A percentile compares a stretch with the other conserved stretches of the same genome.
These are phyloP conservation scores for Neofusicoccum parvum DNA, from an alignment of 2,329 filamentous ascomycete genomes.

Conservation along the genomic window DNA sequence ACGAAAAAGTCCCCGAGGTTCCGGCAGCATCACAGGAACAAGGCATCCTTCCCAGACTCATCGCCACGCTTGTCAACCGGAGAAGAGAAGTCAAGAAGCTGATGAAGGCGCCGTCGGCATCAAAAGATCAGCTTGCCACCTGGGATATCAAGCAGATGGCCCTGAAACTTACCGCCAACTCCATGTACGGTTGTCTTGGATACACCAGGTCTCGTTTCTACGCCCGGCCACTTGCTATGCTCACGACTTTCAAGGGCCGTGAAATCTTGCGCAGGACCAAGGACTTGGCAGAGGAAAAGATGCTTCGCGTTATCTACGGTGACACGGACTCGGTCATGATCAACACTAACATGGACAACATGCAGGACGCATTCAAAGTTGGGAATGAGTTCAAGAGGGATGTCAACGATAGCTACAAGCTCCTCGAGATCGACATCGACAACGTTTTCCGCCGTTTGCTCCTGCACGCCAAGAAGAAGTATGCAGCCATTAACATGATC, in stretches of 20 bases:
- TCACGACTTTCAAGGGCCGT: constrained; percentile 95
- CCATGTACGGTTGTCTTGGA: constrained; percentile 98
- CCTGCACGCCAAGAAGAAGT: constrained; percentile 98
- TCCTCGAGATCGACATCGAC: constrained; percentile 97
- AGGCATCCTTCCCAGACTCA: constrained; percentile 86
- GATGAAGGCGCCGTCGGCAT: constrained; percentile 93
- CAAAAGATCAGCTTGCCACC: constrained; percentile 80
- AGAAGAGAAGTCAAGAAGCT: constrained; percentile 91
- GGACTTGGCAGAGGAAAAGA: constrained; percentile 87
- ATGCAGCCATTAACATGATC: constrained; percentile 92
- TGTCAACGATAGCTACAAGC: constrained; percentile 89
- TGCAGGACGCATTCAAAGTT: constrained; percentile 85
- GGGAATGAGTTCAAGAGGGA: constrained; percentile 93
- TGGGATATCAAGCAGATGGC: constrained; percentile 99
- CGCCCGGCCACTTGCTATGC: constrained; percentile 87
- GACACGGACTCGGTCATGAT: constrained; percentile 99
- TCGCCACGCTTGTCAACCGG: constrained; percentile 85
- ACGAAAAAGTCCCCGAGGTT: constrained; percentile 87
- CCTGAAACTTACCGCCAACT: constrained; percentile 96
- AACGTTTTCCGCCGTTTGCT: constrained; percentile 93
- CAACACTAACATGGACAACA: constrained; percentile 95
- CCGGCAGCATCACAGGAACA: constrained; percentile 71
- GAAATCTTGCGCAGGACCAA: constrained; percentile 97
- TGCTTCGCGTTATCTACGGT: constrained; percentile 95
- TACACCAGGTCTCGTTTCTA: constrained; percentile 98